phyloP scores from a whole-genome alignment of 148 eudicot species.

The Rhododendron ferrugineum region DNA sequence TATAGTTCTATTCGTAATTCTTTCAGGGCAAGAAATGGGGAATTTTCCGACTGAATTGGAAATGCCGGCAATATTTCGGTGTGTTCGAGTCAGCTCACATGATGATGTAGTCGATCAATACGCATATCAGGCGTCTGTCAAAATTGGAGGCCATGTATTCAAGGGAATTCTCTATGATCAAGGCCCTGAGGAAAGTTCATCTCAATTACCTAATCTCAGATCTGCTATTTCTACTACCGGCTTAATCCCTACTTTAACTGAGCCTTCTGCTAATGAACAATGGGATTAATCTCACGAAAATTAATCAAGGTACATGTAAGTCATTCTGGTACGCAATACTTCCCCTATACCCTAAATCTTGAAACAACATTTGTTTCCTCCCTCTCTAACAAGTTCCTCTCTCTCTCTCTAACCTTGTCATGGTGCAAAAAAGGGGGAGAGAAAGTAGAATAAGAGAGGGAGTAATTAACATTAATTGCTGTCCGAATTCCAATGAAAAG shows the following conservation, averaged over 20 bases:
- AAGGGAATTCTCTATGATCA: slow-evolving; percentile 80
- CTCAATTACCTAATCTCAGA: slow-evolving; percentile 12
- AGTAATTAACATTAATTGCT: slow-evolving; percentile 3
- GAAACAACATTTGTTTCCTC: background rate
- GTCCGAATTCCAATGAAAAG: slow-evolving; percentile 20
- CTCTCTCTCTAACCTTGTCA: background rate
- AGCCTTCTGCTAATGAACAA: background rate
- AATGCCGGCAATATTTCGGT: slow-evolving; percentile 41
- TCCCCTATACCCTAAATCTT: slow-evolving; percentile 47
- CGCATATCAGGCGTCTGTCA: slow-evolving; percentile 71
- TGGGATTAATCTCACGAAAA: background rate
- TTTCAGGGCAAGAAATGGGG: slow-evolving; percentile 36
- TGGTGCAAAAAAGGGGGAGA: background rate
- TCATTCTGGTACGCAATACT: slow-evolving; percentile 55
- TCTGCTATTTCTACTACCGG: background rate
- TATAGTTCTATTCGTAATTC: background rate
- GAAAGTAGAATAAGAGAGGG: slow-evolving; percentile 7
- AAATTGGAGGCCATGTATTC: slow-evolving; percentile 68
- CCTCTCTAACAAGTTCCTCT: background rate
- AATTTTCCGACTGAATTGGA: slow-evolving; percentile 58
- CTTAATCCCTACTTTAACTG: background rate
- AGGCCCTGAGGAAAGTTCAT: slow-evolving; percentile 29
- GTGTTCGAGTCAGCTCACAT: slow-evolving; percentile 54
- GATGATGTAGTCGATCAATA: slow-evolving; percentile 61
- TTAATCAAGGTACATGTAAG: background rate